Base-by-base conservation (phyloP, 2,329 filamentous ascomycete genomes). In the Neofusicoccum laricinum region DNA sequence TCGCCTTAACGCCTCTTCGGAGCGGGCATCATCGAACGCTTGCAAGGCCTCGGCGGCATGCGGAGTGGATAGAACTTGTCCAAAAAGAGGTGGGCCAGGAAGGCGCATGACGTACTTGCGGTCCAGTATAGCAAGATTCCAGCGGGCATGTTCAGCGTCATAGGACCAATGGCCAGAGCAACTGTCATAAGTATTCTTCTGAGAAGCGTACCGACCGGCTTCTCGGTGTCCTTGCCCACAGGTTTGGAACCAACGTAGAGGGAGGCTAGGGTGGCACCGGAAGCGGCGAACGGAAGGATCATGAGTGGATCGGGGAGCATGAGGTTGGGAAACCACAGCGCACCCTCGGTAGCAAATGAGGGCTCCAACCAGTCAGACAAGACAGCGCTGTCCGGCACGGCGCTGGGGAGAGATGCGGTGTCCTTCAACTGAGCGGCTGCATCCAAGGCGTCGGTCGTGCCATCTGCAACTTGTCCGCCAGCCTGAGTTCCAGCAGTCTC, bases 321-420 rank as follows among this genome's bases (percentile, higher is more conserved):
- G 14, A 89, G 79, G 70, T 88, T 79, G 1, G 81, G 79, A 64
- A 88, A 87, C 86, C 86, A 89, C 1, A 86, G 76, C 2, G 82
- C 79, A n/a, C 86, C 86, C 74, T 87, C 86, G 7, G 72, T 79
- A 4, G 81, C 79, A 15, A 89, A 74, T 4, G 80, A 79, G 2
- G 81, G 80, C 67, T 86, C 83, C 36, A 82, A 72, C 69, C 72
- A 76, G 6, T 40, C 15, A 8, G 32, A 43, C 2, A 55, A 2
- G n/a, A 19, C 15, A 14, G 14, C 32, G 11, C 19, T 38, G 21
- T 64, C 53, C 4, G 63, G 34, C 15, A 59, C 51, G 10, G 45
- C 10, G 11, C 25, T 36, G 5, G 41, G 19, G 10, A 61, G 46
- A 34, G 48, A 21, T 1, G 61, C 46, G 7, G 51, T 43, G 43